Evolutionary conservation across 805 yeast genomes (phyloP), one percentile per base, ranked within the genome.

Genomic region (Candida qinlingensis): DNA sequence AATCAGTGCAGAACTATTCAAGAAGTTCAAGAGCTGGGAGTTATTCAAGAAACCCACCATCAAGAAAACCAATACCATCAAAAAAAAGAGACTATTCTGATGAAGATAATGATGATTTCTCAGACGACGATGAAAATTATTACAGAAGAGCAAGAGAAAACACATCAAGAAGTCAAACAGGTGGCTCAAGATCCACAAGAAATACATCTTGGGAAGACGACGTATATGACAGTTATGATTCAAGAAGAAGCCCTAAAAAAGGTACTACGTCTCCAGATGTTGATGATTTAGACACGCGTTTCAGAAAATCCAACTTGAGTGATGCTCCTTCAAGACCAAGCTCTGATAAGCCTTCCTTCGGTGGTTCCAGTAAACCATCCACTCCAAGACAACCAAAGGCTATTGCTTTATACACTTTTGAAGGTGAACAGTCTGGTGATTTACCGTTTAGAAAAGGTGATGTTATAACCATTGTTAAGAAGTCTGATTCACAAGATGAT

Each of bases 361-460:
- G 69, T 42, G 19, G 12, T n/a, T 4, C 25, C 11, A 48, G 58
- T 7, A 47, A 49, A 35, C 44, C 55, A 13, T 37, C 59, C 6
- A 49, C 58, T 37, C 54, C 45, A 55, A 58, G 55, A 60, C 75
- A 85, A 5, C 83, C 80, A 55, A 91, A 89, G 65, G 99, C 97
- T 1, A 84, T 89, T 51, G 99, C 99, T 0, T 72, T 90, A 55
- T 92, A 78, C 68, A 76, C 90, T 3, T 92, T 94, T 66, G 85
- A 83, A 45, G 98, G 97, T 29, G 96, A 91, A 66, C 95, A 92
- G 69, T 64, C 76, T n/a, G 97, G 97, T 6, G 99, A 94, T 66
- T 74, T 94, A 60, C 79, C 96, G 5, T 94, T 94, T 75, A 83
- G 80, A 56, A 94, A 94, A 72, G 99, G 99, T 47, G 99, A 94